phyloP scores from a whole-genome alignment of 179 eudicot genomes.

The Sideroxylon spinosum region DNA sequence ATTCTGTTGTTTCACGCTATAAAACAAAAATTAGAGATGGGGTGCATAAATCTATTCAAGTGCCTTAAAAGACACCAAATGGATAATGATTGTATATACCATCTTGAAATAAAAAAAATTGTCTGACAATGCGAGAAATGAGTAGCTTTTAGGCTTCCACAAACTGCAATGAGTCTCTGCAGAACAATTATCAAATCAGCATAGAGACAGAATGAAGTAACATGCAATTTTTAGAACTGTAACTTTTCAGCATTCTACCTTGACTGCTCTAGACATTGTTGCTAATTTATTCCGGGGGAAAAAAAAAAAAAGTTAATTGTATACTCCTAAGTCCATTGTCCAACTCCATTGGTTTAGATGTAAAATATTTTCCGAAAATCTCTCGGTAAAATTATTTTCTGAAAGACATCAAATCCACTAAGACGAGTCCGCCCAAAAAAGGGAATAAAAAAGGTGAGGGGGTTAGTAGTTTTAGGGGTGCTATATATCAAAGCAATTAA shows the following conservation, averaged over 20 bases:
- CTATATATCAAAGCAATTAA: not conserved
- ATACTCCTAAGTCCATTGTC: too few species aligned
- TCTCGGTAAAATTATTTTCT: not conserved
- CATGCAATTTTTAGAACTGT: not conserved
- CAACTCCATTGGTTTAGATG: too few species aligned
- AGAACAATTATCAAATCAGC: constrained; percentile 2
- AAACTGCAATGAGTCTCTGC: constrained; percentile 11
- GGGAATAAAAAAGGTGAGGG: not conserved
- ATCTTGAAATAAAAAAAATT: not conserved
- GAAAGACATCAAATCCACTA: constrained; percentile 4
- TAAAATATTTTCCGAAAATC: too few species aligned
- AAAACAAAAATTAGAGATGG: not conserved
- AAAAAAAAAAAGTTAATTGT: too few species aligned
- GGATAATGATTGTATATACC: not conserved
- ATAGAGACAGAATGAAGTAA: not conserved
- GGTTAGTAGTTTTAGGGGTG: not conserved
- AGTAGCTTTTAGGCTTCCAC: not conserved
- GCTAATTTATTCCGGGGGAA: too few species aligned
- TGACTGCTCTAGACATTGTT: too few species aligned
- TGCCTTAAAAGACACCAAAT: not conserved
- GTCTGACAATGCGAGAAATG: not conserved
- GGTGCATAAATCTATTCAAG: not conserved
- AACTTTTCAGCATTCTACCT: too few species aligned
- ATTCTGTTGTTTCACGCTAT: constrained; percentile 2
- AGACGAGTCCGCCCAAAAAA: not conserved